Conservation (phyloP, 768 basidiomycete species). For the Boletus sp. region DNA sequence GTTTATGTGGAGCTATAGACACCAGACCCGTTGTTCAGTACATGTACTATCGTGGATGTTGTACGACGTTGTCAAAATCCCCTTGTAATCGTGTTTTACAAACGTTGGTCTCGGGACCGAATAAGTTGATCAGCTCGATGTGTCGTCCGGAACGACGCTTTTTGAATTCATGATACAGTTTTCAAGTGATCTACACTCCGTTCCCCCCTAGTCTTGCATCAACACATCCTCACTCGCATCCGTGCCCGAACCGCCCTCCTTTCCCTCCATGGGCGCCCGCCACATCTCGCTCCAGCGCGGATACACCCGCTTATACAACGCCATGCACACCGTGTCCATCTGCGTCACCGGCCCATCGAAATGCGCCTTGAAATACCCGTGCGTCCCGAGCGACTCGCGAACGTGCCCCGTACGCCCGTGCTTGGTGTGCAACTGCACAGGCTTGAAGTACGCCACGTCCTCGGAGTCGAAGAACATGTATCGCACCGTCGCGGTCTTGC, state of each 20-base stretch:
- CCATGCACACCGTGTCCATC: constrained; percentile 97
- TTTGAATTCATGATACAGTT: background rate
- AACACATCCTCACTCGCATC: constrained; percentile 19
- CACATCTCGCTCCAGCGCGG: constrained; percentile 78
- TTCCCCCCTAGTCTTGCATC: constrained; percentile 22
- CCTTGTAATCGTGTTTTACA: background rate
- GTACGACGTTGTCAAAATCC: background rate
- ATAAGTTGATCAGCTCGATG: too few species aligned
- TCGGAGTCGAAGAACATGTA: constrained; percentile 99
- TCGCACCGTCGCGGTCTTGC: constrained; percentile 93
- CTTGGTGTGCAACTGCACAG: constrained; percentile 91
- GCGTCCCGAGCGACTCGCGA: constrained; percentile 89
- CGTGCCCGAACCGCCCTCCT: background rate
- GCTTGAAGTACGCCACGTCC: constrained; percentile 90
- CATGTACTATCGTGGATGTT: background rate
- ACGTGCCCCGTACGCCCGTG: constrained; percentile 88
- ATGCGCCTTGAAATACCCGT: constrained; percentile 96
- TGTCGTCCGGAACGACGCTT: too few species aligned
- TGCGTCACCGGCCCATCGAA: constrained; percentile 92
- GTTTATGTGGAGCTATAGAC: background rate
- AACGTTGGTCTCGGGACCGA: background rate
- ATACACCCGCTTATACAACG: constrained; percentile 91
- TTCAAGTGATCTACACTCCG: background rate
- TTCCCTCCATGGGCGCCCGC: constrained; percentile 24
- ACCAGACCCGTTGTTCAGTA: background rate